Conservation (phyloP, 164 flowering plant species). For the Liriodendron chinense region DNA sequence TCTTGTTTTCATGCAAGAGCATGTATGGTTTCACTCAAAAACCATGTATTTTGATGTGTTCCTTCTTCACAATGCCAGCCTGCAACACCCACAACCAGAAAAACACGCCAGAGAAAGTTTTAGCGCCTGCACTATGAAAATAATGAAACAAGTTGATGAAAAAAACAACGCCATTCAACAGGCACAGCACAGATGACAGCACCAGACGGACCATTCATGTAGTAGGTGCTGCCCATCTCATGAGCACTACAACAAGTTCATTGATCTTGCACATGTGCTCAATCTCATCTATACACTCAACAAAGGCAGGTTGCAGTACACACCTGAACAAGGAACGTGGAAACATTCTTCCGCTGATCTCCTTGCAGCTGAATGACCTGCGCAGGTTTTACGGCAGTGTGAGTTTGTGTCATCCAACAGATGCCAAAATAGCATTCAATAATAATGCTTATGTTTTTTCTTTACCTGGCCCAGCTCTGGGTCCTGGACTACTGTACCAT, state of each 20-base stretch:
- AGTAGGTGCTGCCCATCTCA: too few relatives aligned
- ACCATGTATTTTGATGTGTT: constrained; percentile 71
- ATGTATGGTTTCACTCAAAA: constrained; percentile 28
- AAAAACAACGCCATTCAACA: neutral
- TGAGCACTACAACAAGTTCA: too few relatives aligned
- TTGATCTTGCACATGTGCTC: too few relatives aligned
- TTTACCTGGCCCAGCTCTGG: constrained; percentile 52
- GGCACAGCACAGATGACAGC: too few relatives aligned
- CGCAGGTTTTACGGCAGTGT: neutral
- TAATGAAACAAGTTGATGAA: neutral
- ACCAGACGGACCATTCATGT: too few relatives aligned
- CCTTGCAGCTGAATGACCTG: constrained; percentile 72
- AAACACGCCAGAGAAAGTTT: neutral
- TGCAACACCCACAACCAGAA: neutral
- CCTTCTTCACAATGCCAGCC: constrained; percentile 61
- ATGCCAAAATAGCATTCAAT: too few relatives aligned
- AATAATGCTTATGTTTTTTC: too few relatives aligned
- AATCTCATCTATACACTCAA: too few relatives aligned
- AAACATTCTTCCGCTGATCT: constrained; percentile 75
- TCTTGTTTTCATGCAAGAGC: constrained; percentile 1
- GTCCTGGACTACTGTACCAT: constrained; percentile 70
- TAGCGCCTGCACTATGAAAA: neutral
- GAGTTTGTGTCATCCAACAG: too few relatives aligned
- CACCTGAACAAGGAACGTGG: constrained; percentile 45
- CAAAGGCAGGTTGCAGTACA: neutral